phyloP scores from a whole-genome alignment of 768 basidiomycete species.

The Leccinum longicurvipes region DNA sequence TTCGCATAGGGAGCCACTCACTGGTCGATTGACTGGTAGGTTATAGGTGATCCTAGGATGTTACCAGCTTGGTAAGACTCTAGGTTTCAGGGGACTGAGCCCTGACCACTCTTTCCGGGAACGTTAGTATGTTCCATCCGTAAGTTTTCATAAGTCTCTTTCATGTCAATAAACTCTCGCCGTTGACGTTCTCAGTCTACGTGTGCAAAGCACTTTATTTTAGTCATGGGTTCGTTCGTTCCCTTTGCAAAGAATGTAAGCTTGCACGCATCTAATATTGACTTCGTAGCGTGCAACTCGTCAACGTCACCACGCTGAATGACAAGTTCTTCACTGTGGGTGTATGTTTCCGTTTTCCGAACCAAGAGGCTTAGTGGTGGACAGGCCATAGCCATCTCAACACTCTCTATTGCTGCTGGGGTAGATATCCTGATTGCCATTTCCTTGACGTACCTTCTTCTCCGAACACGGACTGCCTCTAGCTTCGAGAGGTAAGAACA shows the following conservation, averaged over 20 bases:
- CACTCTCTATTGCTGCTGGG: not conserved
- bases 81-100: too few relatives aligned
- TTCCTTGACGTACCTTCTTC: slow-evolving; percentile 3
- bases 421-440: slow-evolving; percentile 5
- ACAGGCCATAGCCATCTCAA: not conserved
- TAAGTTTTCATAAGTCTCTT: not conserved
- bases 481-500: not conserved
- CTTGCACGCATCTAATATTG: not conserved
- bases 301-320: not conserved
- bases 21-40: not conserved
- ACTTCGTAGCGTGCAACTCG: not conserved
- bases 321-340: not conserved
- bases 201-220: not conserved
- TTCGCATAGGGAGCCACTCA: not conserved
- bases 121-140: not conserved
- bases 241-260: not conserved
- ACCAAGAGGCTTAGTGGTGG: not conserved
- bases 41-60: slow-evolving; percentile 1
- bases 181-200: slow-evolving; percentile 1
- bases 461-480: not conserved
- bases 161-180: not conserved
- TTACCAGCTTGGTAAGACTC: slow-evolving; percentile 9
- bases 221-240: slow-evolving; percentile 2
- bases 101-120: not conserved
- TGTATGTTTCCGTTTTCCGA: not conserved